Evolutionary conservation across 164 flowering plant species (phyloP), one percentile per base, ranked within the genome.

Genomic region (Vitis cinerea): DNA sequence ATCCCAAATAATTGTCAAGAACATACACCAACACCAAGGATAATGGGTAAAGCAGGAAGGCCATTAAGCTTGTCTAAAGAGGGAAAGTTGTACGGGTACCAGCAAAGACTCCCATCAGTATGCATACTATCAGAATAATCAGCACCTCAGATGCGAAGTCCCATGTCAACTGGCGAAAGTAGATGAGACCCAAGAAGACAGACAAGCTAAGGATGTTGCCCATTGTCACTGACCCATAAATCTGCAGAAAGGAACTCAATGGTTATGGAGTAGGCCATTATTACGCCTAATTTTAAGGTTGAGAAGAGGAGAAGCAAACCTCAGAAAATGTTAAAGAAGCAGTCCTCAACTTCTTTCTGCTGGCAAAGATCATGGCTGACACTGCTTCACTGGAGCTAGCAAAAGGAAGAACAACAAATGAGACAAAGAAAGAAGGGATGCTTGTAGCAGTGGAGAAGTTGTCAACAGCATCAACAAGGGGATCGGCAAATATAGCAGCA

Each of bases 301-400:
- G 44, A 48, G 49, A 60, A 60, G 17, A 30, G 48, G 6, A 60
- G 61, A 70, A 31, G 64, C 71, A 63, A 54, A 85, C 89, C 89
- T 82, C 85, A 12, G 89, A 85, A 50, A 75, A 85, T 15, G 89
- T 77, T 30, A 85, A 77, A 48, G 87, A 85, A 54, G 84, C 65
- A 51, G 76, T 77, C 64, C 78, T 73, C 61, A 50, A 8, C 63
- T 72, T 82, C 77, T 77, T 83, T 11, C 78, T 78, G 29, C 76
- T 68, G 52, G 84, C 81, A 64, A 79, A 71, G 1, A 69, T 74
- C 9, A 83, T 61, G 4, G 80, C 80, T 10, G 87, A 77, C 27
- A 82, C 72, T 31, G 74, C 82, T 64, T 72, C 84, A 58, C 85
- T 83, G 62, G 81, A 77, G 63, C 72, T 83, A 31, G 83, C 86